A percentile compares a stretch with the other conserved stretches of the same genome.
Conservation (phyloP, 345 rosid species). For the Lepidium didymum region DNA sequence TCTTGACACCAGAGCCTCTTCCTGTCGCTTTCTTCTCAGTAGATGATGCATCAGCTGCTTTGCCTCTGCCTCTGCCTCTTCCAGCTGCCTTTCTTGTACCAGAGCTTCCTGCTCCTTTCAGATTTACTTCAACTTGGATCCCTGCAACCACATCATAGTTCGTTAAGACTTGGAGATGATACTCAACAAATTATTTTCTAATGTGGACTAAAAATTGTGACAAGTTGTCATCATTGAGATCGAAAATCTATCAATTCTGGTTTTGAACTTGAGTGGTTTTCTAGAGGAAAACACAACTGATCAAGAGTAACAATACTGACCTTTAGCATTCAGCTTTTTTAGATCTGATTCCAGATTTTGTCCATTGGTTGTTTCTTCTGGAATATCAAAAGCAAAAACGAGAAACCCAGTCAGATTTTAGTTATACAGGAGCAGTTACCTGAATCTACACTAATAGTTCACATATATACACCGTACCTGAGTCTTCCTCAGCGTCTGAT, state of each 20-base stretch:
- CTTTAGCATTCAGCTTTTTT: conserved; percentile 65
- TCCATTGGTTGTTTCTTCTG: conserved; percentile 43
- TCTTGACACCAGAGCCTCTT: conserved; percentile 58
- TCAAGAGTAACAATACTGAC: conserved; percentile 23
- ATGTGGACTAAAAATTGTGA: background rate
- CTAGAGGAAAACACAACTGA: background rate
- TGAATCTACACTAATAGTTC: background rate
- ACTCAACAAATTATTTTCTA: background rate
- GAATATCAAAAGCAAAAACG: conserved; percentile 1
- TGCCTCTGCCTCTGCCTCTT: conserved; percentile 32
- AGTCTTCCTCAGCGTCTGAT: conserved; percentile 63
- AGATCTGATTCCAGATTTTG: conserved; percentile 68
- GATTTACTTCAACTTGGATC: conserved; percentile 68
- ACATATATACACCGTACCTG: conserved; percentile 37
- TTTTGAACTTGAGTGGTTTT: background rate
- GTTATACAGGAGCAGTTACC: background rate
- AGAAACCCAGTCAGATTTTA: background rate
- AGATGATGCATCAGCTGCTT: conserved; percentile 36
- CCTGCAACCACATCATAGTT: conserved; percentile 26
- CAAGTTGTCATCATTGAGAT: background rate
- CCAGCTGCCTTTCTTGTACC: conserved; percentile 43
- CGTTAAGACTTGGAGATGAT: background rate
- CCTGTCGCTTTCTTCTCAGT: conserved; percentile 51
- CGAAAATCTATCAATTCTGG: background rate
- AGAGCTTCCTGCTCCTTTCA: conserved; percentile 50